Evolutionary conservation across 805 yeast genomes (phyloP), one percentile per base, ranked within the genome.

Genomic region (Candida pseudofarinosa): DNA sequence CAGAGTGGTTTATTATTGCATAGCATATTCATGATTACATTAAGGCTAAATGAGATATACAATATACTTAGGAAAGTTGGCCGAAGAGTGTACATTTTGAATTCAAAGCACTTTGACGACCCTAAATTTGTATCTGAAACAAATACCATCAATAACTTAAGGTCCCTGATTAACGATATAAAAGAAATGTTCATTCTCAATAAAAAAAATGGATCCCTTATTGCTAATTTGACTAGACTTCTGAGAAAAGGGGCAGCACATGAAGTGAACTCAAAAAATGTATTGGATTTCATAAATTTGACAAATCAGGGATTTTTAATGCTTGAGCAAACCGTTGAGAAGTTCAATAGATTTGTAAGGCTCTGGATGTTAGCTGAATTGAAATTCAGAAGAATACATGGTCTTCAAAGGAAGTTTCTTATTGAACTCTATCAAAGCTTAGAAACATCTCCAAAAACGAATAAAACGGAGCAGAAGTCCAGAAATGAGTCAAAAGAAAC

Each of bases 1-100:
- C 50, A 55, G 38, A 62, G 69, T 63, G 53, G 60, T n/a, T 66
- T 60, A 44, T 56, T 77, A 0, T 51, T 76, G 33, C 84, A 80
- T 49, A 62, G 74, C 44, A 59, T 77, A 3, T 67, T 77, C 43
- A 65, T 76, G 4, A 47, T 71, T 41, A 60, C 77, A 3, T 51
- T 76, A 30, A 59, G 78, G 38, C 52, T 75, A 34, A 79, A 80
- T 35, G 83, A 78, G 50, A 42, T 77, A 26, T 77, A 77, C 50
- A 63, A 72, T 4, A 58, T 73, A 2, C 50, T 74, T 17, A 61
- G 83, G 39, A 66, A 66, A 44, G 61, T 71, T 40, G 81, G 81
- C 3, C 65, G 77, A 44, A 69, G 72, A 36, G 52, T 74, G 4
- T 76, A 67, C 48, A 56, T 68, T 18, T 70, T 76, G 33, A 76